Conservation (phyloP, 345 rosid genomes). For the Syzygium aromaticum region DNA sequence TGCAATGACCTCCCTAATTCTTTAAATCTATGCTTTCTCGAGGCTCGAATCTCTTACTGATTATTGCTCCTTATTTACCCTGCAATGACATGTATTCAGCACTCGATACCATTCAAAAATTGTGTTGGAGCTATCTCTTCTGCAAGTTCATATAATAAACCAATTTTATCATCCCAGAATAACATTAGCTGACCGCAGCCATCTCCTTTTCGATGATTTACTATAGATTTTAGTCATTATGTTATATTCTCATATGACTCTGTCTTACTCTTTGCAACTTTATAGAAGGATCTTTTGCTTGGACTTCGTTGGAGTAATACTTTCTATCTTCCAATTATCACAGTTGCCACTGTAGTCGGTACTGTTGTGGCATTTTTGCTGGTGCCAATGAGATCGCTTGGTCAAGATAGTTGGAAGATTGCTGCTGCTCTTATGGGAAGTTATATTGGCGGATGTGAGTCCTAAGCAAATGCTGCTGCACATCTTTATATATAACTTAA, state of each 20-base stretch:
- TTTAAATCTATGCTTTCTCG: not conserved
- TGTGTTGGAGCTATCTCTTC: not conserved
- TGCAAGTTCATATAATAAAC: not conserved
- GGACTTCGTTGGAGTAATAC: not conserved
- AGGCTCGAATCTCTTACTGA: not conserved
- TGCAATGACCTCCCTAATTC: not conserved
- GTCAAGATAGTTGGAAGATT: slow-evolving; percentile 82
- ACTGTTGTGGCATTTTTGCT: slow-evolving; percentile 57
- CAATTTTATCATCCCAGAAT: not conserved
- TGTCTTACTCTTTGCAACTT: not conserved
- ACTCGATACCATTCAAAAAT: not conserved
- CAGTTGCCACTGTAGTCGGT: slow-evolving; percentile 79
- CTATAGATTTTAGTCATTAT: not conserved
- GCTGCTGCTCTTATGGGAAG: slow-evolving; percentile 97
- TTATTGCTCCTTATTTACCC: not conserved
- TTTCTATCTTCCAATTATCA: not conserved
- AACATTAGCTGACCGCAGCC: not conserved
- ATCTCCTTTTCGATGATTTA: not conserved
- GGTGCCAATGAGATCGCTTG: slow-evolving; percentile 87
- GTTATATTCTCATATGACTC: not conserved
- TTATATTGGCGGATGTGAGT: slow-evolving; percentile 81
- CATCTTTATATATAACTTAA: not conserved
- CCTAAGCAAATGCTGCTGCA: not conserved
- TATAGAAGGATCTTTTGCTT: not conserved
- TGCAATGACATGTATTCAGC: not conserved